phyloP scores from a whole-genome alignment of 2,329 filamentous ascomycete genomes.

The Diaporthe citrichinensis region DNA sequence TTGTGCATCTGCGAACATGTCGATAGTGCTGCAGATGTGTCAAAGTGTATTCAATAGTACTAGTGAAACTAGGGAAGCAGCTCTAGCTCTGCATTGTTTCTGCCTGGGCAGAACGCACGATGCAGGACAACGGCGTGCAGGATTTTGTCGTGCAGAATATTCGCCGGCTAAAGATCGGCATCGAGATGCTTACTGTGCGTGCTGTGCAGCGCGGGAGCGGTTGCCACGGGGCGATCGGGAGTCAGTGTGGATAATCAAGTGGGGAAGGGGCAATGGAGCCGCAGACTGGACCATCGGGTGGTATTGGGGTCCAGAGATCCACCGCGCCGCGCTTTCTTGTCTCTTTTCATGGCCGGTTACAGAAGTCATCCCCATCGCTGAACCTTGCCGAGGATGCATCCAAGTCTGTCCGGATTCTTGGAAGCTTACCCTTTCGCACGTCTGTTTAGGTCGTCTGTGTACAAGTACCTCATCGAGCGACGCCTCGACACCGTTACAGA shows the following conservation, averaged over 20 bases:
- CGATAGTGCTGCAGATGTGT: neutral
- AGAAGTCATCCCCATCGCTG: neutral
- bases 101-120: slow-evolving; percentile 20
- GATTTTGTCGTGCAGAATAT: neutral
- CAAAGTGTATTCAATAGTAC: neutral
- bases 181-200: neutral
- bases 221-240: slow-evolving; percentile 14
- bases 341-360: neutral
- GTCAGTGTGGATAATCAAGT: neutral
- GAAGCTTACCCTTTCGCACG: neutral
- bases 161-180: slow-evolving; percentile 18
- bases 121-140: neutral
- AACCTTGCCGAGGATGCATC: neutral
- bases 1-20: neutral
- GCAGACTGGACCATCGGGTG: slow-evolving; percentile 2
- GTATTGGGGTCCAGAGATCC: slow-evolving; percentile 4
- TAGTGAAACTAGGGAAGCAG: slow-evolving; percentile 5
- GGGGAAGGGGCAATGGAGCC: slow-evolving; percentile 10
- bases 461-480: neutral
- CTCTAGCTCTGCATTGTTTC: neutral
- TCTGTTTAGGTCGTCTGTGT: neutral
- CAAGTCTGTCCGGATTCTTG: neutral
- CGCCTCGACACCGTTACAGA: neutral
- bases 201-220: neutral
- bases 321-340: neutral